Evolutionary conservation across 148 eudicot species (phyloP), one percentile per base, ranked within the genome.

Genomic region (Rheum nobile): DNA sequence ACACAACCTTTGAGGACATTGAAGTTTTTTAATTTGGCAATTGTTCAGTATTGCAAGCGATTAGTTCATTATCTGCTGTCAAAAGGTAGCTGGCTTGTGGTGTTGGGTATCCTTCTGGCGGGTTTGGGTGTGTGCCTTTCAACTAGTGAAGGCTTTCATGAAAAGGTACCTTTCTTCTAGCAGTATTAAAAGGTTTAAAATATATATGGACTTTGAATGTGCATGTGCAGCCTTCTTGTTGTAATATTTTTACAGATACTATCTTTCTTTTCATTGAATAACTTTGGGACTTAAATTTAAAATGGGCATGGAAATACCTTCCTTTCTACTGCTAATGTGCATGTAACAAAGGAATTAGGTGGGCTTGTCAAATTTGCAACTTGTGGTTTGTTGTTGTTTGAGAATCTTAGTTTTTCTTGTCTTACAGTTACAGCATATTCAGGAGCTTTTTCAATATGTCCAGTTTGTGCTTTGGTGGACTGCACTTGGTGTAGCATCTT

Each of bases 401-500:
- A 12, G 68, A 63, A 13, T 31, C 38, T 29, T 29, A 14, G 68
- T 12, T 71, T 9, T 69, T 71, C 55, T 67, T 44, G 26, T 82
- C 61, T 61, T 69, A 37, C 91, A 94, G 98, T 61, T 71, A 42
- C 92, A 94, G 97, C 97, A 94, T 85, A 78, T 90, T 74, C 87
- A 87, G 78, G 97, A 89, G 85, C 75, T 86, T 75, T 82, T 75
- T 59, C 82, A 75, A 31, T 90, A 91, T 82, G 41, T 85, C 47
- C 86, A 79, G 85, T 94, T 88, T 86, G 93, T 85, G 76, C 71
- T 94, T 74, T 94, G 98, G 98, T 94, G 98, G 98, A 80, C 84
- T 77, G 91, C 93, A 46, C 97, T 94, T 81, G 98, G 98, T 69
- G 93, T 94, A 82, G 98, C 97, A 52, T 94, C 98, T 79, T 94